Evolutionary conservation across 2,329 filamentous ascomycete genomes (phyloP).

Genomic region (Pyricularia sp.): DNA sequence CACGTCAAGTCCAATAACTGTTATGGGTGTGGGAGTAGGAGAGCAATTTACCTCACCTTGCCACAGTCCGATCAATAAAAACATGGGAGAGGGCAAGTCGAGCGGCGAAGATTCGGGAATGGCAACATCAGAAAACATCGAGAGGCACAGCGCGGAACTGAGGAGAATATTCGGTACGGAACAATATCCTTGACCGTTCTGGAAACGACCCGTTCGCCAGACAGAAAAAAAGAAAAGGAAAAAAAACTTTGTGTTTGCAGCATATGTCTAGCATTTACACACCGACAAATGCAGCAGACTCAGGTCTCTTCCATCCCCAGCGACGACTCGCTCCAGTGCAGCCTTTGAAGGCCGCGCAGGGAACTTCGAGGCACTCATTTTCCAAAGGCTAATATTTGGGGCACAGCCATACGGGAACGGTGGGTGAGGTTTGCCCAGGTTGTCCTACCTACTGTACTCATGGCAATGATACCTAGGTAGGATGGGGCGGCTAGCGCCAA

Average conservation of each 20-base stretch:
- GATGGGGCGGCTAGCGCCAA: background rate
- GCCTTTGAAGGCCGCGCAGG: background rate
- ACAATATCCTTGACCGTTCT: background rate
- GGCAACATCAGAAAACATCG: background rate
- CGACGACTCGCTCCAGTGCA: background rate
- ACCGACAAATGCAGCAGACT: background rate
- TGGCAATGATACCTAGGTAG: background rate
- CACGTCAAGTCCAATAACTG: background rate
- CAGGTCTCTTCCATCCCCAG: background rate
- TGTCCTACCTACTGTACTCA: background rate
- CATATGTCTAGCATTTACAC: background rate
- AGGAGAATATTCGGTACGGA: background rate
- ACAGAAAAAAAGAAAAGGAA: background rate
- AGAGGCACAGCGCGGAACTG: background rate
- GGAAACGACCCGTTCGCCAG: background rate
- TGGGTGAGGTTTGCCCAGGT: background rate
- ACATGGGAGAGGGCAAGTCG: no score
- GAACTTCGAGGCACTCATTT: background rate
- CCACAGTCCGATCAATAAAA: background rate
- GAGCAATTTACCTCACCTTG: background rate
- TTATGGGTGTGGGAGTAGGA: no score
- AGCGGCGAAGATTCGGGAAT: background rate
- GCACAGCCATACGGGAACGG: background rate
- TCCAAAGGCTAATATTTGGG: background rate
- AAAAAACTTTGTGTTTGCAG: background rate